These are phyloP conservation scores for Zelonia costaricensis DNA, from an alignment of 208 protist species.

Conservation along the genomic window DNA sequence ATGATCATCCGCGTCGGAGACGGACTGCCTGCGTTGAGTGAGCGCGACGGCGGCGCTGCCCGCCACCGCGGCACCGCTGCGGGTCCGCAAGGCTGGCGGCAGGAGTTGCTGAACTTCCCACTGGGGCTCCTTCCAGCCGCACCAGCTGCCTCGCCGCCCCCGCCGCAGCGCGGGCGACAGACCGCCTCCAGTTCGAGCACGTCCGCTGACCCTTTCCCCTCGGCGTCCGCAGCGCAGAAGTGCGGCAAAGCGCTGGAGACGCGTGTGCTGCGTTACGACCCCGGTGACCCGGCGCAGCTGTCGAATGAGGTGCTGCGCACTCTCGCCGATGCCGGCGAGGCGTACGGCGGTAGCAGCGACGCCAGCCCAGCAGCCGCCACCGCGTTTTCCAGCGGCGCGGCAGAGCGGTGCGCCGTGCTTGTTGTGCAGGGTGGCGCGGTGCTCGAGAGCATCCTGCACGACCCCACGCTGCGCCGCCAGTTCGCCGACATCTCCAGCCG, in stretches of 20 bases:
- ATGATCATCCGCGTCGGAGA: conserved; percentile 47
- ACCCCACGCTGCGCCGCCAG: conserved; percentile 28
- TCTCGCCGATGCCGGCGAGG: conserved; percentile 5
- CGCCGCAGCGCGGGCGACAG: neutral
- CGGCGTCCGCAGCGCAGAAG: neutral
- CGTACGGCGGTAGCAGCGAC: neutral
- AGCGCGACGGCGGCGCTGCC: conserved; percentile 14
- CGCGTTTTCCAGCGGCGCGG: neutral
- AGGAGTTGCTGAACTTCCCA: conserved; percentile 14
- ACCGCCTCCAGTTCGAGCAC: neutral
- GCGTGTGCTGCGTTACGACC: conserved; percentile 15
- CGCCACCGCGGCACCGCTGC: neutral
- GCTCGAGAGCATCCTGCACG: conserved; percentile 68
- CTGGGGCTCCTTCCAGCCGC: conserved; percentile 8
- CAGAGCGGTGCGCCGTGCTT: conserved; percentile 29
- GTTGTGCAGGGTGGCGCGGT: conserved; percentile 67
- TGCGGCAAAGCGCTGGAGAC: conserved; percentile 18
- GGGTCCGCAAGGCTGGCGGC: conserved; percentile 10
- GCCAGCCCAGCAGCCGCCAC: neutral
- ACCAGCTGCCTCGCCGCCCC: neutral
- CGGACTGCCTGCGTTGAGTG: neutral
- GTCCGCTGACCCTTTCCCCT: neutral
- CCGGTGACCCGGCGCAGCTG: conserved; percentile 2
- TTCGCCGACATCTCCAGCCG: conserved; percentile 60
- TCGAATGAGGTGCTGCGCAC: conserved; percentile 13